A percentile compares a stretch with the other conserved stretches of the same genome.
phyloP scores from a whole-genome alignment of 2,329 filamentous ascomycete genomes.

The Pseudopithomyces maydicus region DNA sequence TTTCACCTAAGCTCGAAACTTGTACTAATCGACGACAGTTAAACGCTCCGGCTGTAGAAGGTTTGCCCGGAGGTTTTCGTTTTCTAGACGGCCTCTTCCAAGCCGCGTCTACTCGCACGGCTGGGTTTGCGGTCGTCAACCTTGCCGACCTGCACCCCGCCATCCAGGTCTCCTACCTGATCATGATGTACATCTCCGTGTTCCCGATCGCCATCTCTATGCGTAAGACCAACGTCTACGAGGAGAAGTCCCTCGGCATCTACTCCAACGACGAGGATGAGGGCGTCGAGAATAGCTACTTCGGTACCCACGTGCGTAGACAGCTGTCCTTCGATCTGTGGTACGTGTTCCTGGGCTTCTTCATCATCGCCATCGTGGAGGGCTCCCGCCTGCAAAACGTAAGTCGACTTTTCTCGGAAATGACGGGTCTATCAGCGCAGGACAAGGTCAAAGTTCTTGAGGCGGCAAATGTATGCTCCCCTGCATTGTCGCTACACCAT shows the following conservation, averaged over 20 bases:
- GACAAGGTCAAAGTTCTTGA: not conserved
- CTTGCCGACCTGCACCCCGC: constrained; percentile 81
- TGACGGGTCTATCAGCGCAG: not conserved
- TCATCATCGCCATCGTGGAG: constrained; percentile 90
- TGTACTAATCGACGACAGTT: constrained; percentile 51
- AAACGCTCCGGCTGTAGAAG: constrained; percentile 70
- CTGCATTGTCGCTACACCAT: not conserved
- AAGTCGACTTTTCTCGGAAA: not conserved
- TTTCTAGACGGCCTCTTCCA: constrained; percentile 90
- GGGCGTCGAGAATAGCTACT: constrained; percentile 74
- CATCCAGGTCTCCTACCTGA: constrained; percentile 89
- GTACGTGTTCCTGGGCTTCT: constrained; percentile 94
- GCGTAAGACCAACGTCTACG: constrained; percentile 93
- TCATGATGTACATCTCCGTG: constrained; percentile 99
- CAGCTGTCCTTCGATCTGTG: constrained; percentile 97
- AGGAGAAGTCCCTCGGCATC: constrained; percentile 83
- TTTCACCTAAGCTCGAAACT: not conserved
- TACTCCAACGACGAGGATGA: constrained; percentile 61
- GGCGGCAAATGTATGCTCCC: not conserved
- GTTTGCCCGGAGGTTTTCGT: constrained; percentile 72
- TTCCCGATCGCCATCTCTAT: constrained; percentile 96
- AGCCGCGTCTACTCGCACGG: constrained; percentile 85
- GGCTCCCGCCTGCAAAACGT: constrained; percentile 68
- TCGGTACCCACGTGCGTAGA: constrained; percentile 86
- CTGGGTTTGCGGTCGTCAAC: constrained; percentile 84